phyloP scores from a whole-genome alignment of 768 basidiomycete species.

The Lentinus brumalis region DNA sequence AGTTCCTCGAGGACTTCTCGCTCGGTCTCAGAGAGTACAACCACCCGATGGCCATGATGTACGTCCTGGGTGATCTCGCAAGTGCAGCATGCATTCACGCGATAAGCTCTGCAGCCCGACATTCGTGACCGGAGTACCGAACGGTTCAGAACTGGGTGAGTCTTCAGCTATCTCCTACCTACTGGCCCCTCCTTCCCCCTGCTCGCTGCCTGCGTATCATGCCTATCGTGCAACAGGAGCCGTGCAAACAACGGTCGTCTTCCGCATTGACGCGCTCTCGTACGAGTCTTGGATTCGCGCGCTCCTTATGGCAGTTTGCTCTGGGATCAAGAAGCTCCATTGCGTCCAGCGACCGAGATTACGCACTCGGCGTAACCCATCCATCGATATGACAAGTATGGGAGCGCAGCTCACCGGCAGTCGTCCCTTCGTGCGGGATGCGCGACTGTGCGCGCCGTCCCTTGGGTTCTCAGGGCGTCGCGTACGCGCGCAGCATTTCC shows the following conservation, averaged over 20 bases:
- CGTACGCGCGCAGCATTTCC: too few relatives aligned
- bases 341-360: slow-evolving; percentile 14
- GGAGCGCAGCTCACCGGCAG: slow-evolving; percentile 11
- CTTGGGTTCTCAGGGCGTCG: not conserved
- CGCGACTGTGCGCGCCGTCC: not conserved
- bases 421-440: not conserved
- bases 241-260: not conserved
- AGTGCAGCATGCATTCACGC: not conserved
- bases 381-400: slow-evolving; percentile 14
- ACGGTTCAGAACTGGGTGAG: slow-evolving; percentile 89
- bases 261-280: slow-evolving; percentile 9
- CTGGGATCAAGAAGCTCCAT: too few relatives aligned
- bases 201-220: not conserved
- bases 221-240: not conserved
- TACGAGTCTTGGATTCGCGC: slow-evolving; percentile 15
- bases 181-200: not conserved
- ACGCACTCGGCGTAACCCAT: slow-evolving; percentile 10
- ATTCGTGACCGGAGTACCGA: slow-evolving; percentile 93
- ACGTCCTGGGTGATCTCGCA: too few relatives aligned
- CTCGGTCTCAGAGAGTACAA: too few relatives aligned
- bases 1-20: too few relatives aligned
- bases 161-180: not conserved
- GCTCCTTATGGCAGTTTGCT: slow-evolving; percentile 13
- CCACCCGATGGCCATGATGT: too few relatives aligned
- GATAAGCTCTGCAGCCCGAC: slow-evolving; percentile 62